Base-by-base conservation (phyloP, 768 basidiomycete genomes). In the Asterophora parasitica region DNA sequence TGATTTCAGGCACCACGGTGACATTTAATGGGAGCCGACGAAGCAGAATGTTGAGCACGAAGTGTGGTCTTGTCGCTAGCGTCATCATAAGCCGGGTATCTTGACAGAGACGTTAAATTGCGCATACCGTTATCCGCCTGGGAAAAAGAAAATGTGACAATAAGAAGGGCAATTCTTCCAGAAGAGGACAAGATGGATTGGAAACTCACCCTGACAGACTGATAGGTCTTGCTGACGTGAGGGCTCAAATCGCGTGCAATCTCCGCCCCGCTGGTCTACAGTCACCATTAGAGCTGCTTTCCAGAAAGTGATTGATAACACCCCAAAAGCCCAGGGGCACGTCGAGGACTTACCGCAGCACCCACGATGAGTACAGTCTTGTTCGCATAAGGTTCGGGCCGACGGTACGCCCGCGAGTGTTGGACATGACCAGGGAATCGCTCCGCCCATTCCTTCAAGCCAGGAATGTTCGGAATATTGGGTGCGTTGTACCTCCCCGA, bases 361-460 rank as follows among this genome's bases (percentile, higher is more conserved):
- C 75, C 74, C 28, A 77, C 58, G 44, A 76, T 61, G 2, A 76
- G 62, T 0, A 74, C 67, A 1, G 66, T 74, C 49, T 75, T 57
- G 37, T 67, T 65, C 11, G 46, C 27, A 34, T 64, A 70, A 1
- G 48, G 28, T 17, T 73, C 66, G 0, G 75, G 74, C 42, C 56
- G 56, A 4, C 72, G 63, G 51, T 76, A 77, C 33, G 70, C 68
- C 26, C 74, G 58, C 7, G 73, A 69, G 50, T 76, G 75, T 7
- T 54, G 50, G 23, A 76, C 49, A 4, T 54, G 49, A 1, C 55
- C 55, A 0, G 74, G 68, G 57, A 69, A 74, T 4, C 51, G 55
- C 5, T 57, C 48, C 0, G 56, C 62, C 72, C 70, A 73, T 26
- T 58, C 57, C 15, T 62, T 54, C 7, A 67, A 53, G 4, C 73